Evolutionary conservation across 2,329 filamentous ascomycete species (phyloP).

Genomic region (Fulvia fulva): DNA sequence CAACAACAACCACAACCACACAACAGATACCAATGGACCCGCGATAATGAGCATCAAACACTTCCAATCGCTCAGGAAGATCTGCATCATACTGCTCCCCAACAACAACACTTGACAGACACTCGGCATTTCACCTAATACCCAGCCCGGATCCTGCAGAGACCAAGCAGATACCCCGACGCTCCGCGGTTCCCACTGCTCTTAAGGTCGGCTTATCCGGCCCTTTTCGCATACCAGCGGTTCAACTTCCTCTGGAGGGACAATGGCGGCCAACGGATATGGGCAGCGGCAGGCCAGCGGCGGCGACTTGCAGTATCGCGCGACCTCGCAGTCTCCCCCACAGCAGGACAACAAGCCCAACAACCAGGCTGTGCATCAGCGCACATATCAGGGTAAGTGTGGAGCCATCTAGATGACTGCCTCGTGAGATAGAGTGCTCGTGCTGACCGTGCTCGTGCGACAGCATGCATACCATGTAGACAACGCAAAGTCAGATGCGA

Average conservation of each 20-base stretch:
- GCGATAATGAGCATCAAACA: conserved; percentile 21
- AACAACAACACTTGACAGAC: conserved; percentile 28
- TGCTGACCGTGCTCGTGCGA: conserved; percentile 14
- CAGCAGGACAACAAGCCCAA: conserved; percentile 8
- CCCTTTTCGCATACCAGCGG: conserved; percentile 19
- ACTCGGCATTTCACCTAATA: background rate
- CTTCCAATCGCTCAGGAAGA: conserved; percentile 11
- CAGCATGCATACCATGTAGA: conserved; percentile 53
- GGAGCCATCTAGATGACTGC: background rate
- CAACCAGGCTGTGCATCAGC: conserved; percentile 20
- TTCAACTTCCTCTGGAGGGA: conserved; percentile 12
- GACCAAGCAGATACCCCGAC: background rate
- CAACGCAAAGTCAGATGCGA: conserved; percentile 57
- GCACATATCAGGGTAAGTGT: conserved; percentile 27
- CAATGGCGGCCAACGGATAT: conserved; percentile 19
- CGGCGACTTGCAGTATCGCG: conserved; percentile 18
- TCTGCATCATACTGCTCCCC: conserved; percentile 26
- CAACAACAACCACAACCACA: too few relatives aligned
- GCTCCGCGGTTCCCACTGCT: background rate
- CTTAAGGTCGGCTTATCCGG: conserved; percentile 4
- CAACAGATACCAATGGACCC: conserved; percentile 6
- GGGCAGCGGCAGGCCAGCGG: conserved; percentile 7
- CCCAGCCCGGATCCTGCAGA: background rate
- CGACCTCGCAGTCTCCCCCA: conserved; percentile 18
- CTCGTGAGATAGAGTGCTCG: background rate